Evolutionary conservation across 345 rosid genomes (phyloP), one percentile per base, ranked within the genome.

Genomic region (Camelina neglecta): DNA sequence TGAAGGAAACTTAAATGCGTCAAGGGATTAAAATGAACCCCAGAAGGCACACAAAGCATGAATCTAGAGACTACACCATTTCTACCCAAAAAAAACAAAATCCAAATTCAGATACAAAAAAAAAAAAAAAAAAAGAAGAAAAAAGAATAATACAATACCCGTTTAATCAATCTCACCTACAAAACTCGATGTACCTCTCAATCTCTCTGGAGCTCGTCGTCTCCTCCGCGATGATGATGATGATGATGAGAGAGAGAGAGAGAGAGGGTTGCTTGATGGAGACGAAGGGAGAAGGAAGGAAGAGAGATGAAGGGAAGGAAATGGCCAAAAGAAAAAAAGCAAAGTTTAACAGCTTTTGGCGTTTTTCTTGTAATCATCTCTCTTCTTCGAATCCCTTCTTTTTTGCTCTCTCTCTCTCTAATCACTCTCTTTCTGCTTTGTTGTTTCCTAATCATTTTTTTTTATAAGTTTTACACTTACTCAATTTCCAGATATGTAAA

Each of bases 261-360:
- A 59, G 69, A 33, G 50, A 21, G 23, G 7, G 42, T 61, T 60
- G 81, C 81, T 67, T 78, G 81, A 67, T 58, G 69, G 76, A 75
- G 80, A 70, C 72, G 69, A 56, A 7, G 67, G 41, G 21, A 51
- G 56, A 49, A 49, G 11, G 26, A 65, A 44, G 24, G 41, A 64
- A 13, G 74, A 69, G 15, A 69, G 75, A 76, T 10, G 51, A 31
- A 31, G 35, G 7, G 39, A 5, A 47, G 23, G 50, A 55, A 68
- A 51, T 61, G 63, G 69, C 41, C 11, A 48, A 55, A 71, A 48
- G 45, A 29, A 29, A 29, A 29, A 29, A 47, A 70, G 66, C 26
- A 67, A 67, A 45, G 57, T 24, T 24, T 15, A 41, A n/a, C 38
- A 23, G 53, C 48, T 59, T 75, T 29, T 59, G 70, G 65, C 75